Base-by-base conservation (phyloP, 2,329 filamentous ascomycete species). In the Akanthomyces muscarius region DNA sequence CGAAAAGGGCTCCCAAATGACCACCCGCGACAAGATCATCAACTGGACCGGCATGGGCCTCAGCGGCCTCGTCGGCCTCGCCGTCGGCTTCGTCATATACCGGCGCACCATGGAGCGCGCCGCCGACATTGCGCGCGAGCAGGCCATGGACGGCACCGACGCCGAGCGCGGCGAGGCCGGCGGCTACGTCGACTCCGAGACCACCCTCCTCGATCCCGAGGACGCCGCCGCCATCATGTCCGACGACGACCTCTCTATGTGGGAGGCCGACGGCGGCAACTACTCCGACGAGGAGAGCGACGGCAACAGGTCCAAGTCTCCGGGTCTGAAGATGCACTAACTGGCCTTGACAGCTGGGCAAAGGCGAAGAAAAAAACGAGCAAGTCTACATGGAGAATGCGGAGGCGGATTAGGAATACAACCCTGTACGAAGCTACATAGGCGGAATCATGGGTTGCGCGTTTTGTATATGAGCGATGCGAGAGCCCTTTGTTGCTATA, bases 81-180 rank as follows among this genome's bases (percentile, higher is more conserved):
- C 80, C 30, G 92, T 95, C 2, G 94, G 92, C 18, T 89, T 87
- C 75, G 81, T 96, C 75, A 96, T 99, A 73, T 99, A 97, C 78
- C 83, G 83, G 60, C 81, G 84, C 64, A 89, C 86, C 62, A 87
- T 88, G 81, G 80, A 83, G 47, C 80, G 86, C 59, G 86, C 86
- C 21, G 81, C 81, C 56, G 82, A 87, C 73, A 77, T 89, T 41
- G 82, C 80, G 14, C 72, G 77, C 48, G 80, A 81, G 56, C 79
- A 80, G 55, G 75, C 69, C 25, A 64, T 64, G 14, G 68, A 66
- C 2, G 65, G 65, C 44, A 21, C 36, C 21, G 57, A 33, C 30
- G 67, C 65, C 36, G 73, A 72, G 21, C 75, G 74, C 53, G 77
- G 74, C n/a, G 68, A 72, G 3, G 71, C 67, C 33, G 71, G 70